phyloP scores from a whole-genome alignment of 2,329 filamentous ascomycete genomes.

The Talaromyces sp. region DNA sequence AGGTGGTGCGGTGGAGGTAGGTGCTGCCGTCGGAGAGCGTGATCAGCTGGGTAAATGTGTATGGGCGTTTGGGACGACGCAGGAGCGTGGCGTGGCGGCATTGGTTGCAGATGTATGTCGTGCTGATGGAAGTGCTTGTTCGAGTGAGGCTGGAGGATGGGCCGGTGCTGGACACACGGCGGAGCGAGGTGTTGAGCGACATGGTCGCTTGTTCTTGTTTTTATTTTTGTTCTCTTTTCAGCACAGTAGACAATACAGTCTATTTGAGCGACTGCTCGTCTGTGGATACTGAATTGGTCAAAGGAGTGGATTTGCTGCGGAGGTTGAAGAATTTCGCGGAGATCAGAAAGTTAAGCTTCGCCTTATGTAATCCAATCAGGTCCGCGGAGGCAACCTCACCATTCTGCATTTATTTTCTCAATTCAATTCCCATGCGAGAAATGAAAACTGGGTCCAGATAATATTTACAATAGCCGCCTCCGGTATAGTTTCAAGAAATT shows the following conservation, averaged over 20 bases:
- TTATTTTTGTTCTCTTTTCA: background rate
- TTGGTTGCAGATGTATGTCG: conserved; percentile 51
- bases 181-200: conserved; percentile 32
- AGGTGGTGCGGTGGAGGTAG: conserved; percentile 52
- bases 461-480: background rate
- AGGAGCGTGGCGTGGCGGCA: conserved; percentile 79
- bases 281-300: background rate
- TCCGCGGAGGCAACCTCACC: background rate
- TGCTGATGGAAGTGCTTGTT: conserved; percentile 8
- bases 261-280: background rate
- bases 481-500: no score
- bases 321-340: conserved; percentile 26
- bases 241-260: no score
- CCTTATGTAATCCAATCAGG: conserved; percentile 28
- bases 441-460: background rate
- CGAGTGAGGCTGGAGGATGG: conserved; percentile 1
- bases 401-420: background rate
- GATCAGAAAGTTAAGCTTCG: conserved; percentile 6
- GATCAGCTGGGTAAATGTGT: conserved; percentile 95
- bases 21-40: conserved; percentile 87
- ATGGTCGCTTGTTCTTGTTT: conserved; percentile 9
- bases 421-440: background rate
- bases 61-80: conserved; percentile 81
- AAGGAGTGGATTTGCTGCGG: conserved; percentile 9
- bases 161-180: conserved; percentile 20